Conservation (phyloP, 2,329 filamentous ascomycete species). For the Cladophialophora chaetospira region DNA sequence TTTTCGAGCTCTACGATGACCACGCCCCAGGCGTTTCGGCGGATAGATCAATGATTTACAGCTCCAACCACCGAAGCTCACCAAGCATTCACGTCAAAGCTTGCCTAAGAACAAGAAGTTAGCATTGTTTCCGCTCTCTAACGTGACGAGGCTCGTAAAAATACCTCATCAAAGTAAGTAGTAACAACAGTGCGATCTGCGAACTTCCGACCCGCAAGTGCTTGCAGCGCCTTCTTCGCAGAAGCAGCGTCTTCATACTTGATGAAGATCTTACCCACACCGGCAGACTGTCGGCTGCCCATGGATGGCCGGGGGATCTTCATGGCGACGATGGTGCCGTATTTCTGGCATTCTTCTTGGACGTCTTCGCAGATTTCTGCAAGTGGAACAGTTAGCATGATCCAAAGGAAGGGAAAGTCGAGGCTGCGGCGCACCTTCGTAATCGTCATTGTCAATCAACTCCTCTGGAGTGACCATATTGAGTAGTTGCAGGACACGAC, state of each 20-base stretch:
- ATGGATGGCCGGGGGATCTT: constrained; percentile 89
- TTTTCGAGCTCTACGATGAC: no score
- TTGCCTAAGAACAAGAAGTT: constrained; percentile 64
- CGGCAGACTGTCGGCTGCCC: constrained; percentile 78
- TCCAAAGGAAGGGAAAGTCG: background rate
- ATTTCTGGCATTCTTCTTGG: constrained; percentile 89
- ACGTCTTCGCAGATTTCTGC: constrained; percentile 96
- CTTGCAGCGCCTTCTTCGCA: constrained; percentile 79
- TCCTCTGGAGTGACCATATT: constrained; percentile 99
- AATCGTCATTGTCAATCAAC: constrained; percentile 89
- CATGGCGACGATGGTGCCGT: constrained; percentile 78
- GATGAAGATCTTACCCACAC: constrained; percentile 96
- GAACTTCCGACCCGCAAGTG: constrained; percentile 94
- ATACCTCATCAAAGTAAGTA: constrained; percentile 91
- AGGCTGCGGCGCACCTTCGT: constrained; percentile 76
- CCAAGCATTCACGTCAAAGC: constrained; percentile 91
- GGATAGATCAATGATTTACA: no score
- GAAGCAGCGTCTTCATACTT: constrained; percentile 81
- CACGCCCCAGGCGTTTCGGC: no score
- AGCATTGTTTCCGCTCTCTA: background rate
- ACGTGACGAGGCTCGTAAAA: background rate
- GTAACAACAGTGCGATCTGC: constrained; percentile 94
- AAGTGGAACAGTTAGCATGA: background rate
- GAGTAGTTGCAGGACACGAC: constrained; percentile 84
- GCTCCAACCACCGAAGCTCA: no score